Evolutionary conservation across 495 filamentous ascomycete species (phyloP).

Genomic region (Trichoderma virens): DNA sequence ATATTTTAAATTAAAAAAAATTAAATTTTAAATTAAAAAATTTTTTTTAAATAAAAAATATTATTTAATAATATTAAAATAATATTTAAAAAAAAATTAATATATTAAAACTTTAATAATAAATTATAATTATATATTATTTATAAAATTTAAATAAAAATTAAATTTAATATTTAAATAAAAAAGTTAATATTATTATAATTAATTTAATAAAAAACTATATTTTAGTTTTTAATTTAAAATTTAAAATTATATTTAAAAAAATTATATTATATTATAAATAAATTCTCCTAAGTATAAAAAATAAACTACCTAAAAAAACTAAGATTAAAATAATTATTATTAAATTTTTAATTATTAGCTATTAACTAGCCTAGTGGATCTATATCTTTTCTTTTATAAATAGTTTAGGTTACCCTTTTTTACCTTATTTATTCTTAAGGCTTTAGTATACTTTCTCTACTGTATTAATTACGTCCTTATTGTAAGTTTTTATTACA

Average conservation of each 20-base stretch:
- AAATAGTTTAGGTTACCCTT: background rate
- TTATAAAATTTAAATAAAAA: background rate
- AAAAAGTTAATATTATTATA: constrained; percentile 11
- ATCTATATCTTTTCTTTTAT: background rate
- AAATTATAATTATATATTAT: constrained; percentile 12
- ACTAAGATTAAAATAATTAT: constrained; percentile 12
- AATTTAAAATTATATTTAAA: background rate
- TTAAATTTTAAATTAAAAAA: background rate
- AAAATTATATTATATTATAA: constrained; percentile 10
- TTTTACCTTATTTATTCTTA: constrained; percentile 11
- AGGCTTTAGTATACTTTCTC: constrained; percentile 14
- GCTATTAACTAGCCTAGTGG: constrained; percentile 3
- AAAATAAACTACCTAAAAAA: constrained; percentile 12
- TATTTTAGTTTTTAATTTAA: constrained; percentile 14
- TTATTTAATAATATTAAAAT: background rate
- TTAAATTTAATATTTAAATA: constrained; percentile 13
- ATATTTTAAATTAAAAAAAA: background rate
- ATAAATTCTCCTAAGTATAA: constrained; percentile 12
- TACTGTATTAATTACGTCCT: background rate
- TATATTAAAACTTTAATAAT: background rate
- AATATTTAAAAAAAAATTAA: background rate
- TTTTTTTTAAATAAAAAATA: background rate
- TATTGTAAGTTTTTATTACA: background rate
- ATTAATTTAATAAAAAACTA: constrained; percentile 11
- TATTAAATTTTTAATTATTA: constrained; percentile 12